Conservation (phyloP, 345 rosid species). For the Fremontodendron californicum region DNA sequence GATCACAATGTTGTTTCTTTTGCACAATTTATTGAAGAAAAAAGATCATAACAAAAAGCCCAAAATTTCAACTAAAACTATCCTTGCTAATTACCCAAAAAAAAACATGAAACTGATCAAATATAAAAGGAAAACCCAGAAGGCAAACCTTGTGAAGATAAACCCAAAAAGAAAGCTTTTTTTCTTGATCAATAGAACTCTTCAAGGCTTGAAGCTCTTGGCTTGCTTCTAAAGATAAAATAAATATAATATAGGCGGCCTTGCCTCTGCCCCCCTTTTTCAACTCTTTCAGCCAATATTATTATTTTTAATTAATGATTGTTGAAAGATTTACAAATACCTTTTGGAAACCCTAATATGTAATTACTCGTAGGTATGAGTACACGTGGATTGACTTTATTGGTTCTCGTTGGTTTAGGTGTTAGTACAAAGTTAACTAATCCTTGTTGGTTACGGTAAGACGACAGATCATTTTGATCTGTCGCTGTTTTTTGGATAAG, state of each 20-base stretch:
- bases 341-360: not conserved
- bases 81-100: not conserved
- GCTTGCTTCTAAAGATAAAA: constrained; percentile 4
- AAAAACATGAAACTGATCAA: not conserved
- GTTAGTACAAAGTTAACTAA: too few relatives aligned
- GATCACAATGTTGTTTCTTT: constrained; percentile 1
- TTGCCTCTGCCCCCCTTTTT: not conserved
- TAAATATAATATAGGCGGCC: not conserved
- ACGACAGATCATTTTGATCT: not conserved
- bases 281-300: not conserved
- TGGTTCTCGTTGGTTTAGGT: not conserved
- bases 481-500: not conserved
- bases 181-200: not conserved
- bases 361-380: not conserved
- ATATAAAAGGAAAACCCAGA: constrained; percentile 5
- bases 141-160: constrained; percentile 22
- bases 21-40: not conserved
- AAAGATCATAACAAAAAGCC: not conserved
- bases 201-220: constrained; percentile 10
- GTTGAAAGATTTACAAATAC: not conserved
- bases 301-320: not conserved
- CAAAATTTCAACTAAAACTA: not conserved
- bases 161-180: not conserved
- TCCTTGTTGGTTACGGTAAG: not conserved
- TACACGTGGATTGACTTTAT: not conserved